These are phyloP conservation scores for Puccinia novopanici DNA, from an alignment of 1,284 basidiomycete species.

Conservation along the genomic window DNA sequence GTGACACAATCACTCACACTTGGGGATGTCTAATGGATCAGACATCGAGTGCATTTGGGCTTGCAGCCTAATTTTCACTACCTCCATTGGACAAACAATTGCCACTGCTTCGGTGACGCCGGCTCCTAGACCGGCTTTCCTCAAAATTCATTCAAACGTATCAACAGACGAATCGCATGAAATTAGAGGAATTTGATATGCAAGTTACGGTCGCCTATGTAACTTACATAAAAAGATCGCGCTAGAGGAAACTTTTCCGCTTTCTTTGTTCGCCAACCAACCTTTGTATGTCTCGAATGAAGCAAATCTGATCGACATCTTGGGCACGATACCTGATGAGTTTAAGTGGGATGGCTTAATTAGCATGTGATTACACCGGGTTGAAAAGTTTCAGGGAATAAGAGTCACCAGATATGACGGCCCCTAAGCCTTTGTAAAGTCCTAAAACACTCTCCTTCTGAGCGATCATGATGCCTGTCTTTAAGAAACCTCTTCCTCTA, in stretches of 20 bases:
- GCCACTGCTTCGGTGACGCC: constrained; percentile 90
- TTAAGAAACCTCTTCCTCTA: constrained; percentile 88
- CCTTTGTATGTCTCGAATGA: constrained; percentile 94
- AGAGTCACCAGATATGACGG: constrained; percentile 76
- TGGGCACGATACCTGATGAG: constrained; percentile 79
- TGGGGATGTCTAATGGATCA: constrained; percentile 88
- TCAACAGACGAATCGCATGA: no score
- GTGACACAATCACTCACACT: constrained; percentile 67
- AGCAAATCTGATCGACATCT: constrained; percentile 99
- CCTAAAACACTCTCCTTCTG: constrained; percentile 90
- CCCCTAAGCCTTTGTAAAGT: constrained; percentile 96
- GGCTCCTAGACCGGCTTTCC: constrained; percentile 81
- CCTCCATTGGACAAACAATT: constrained; percentile 98
- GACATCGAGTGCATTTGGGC: constrained; percentile 97
- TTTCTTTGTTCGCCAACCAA: constrained; percentile 73
- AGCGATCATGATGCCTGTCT: constrained; percentile 86
- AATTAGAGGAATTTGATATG: no score
- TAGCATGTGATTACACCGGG: background rate
- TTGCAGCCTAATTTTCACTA: constrained; percentile 97
- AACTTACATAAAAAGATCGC: constrained; percentile 67
- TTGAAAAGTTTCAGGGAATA: background rate
- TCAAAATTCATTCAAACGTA: background rate
- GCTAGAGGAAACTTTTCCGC: constrained; percentile 74
- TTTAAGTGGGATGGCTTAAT: background rate
- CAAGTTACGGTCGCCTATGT: no score